phyloP scores from a whole-genome alignment of 106 monocot species.

The Phalaenopsis aphrodite region DNA sequence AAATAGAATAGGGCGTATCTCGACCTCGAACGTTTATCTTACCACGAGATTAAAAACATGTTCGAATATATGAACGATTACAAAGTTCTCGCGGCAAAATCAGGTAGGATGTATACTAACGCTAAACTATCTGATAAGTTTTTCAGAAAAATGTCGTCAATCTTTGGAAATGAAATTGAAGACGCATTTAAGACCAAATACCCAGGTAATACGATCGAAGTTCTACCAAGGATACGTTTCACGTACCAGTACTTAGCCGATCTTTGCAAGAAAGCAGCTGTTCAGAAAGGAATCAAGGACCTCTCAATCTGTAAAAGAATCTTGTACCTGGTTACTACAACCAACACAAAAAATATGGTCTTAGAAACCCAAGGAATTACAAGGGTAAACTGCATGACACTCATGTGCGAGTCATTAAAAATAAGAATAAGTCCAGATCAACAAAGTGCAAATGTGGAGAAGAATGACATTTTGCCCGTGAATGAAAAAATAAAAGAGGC shows the following conservation, averaged over 20 bases:
- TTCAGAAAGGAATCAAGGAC: background rate
- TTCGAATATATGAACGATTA: background rate
- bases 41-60: no score
- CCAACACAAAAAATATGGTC: no score
- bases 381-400: no score
- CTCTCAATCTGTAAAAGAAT: background rate
- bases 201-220: background rate
- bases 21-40: no score
- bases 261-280: background rate
- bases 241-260: background rate
- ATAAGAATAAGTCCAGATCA: no score
- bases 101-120: background rate
- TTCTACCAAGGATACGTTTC: background rate
- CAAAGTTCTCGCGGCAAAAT: background rate
- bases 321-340: no score
- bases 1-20: no score
- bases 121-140: background rate
- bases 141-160: background rate
- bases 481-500: no score
- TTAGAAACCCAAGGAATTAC: no score
- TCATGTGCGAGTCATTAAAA: no score
- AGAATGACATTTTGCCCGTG: no score
- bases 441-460: no score
- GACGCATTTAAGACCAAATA: background rate
- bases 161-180: background rate